Conservation (phyloP, 257 asterid genomes). For the Jasminum sambac region DNA sequence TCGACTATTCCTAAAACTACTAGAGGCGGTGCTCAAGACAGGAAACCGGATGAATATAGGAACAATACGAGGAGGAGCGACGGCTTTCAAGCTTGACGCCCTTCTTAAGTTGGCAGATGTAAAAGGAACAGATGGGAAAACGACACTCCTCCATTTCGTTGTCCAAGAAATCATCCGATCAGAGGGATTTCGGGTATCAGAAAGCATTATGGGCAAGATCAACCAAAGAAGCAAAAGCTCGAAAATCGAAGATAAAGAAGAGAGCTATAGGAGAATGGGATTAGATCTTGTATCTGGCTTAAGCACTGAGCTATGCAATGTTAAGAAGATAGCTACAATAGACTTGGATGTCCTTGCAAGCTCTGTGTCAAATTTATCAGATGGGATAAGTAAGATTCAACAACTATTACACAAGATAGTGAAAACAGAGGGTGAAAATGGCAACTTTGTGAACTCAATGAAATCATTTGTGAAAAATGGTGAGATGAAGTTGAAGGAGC, state of each 20-base stretch:
- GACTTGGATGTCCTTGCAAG: slow-evolving; percentile 82
- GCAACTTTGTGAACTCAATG: slow-evolving; percentile 64
- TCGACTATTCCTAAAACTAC: slow-evolving; percentile 82
- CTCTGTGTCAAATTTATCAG: slow-evolving; percentile 65
- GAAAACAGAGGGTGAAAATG: slow-evolving; percentile 43
- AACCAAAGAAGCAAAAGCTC: slow-evolving; percentile 39
- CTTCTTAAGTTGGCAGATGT: slow-evolving; percentile 90
- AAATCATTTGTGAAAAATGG: slow-evolving; percentile 55
- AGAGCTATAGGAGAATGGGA: slow-evolving; percentile 75
- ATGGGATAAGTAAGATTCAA: slow-evolving; percentile 45
- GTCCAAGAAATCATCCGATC: slow-evolving; percentile 88
- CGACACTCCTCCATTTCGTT: slow-evolving; percentile 91
- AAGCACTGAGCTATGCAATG: slow-evolving; percentile 78
- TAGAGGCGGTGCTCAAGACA: slow-evolving; percentile 90
- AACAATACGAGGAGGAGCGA: slow-evolving; percentile 91
- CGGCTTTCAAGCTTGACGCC: slow-evolving; percentile 90
- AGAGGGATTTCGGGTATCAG: slow-evolving; percentile 78
- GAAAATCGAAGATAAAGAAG: slow-evolving; percentile 61
- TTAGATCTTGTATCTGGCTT: slow-evolving; percentile 81
- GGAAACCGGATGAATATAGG: slow-evolving; percentile 97
- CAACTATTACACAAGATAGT: slow-evolving; percentile 43
- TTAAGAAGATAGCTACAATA: slow-evolving; percentile 83
- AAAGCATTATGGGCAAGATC: slow-evolving; percentile 96
- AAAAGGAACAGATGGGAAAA: slow-evolving; percentile 90
- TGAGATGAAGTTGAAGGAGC: slow-evolving; percentile 55